A percentile compares a stretch with the other conserved stretches of the same genome.
phyloP scores from a whole-genome alignment of 306 rosid genomes.

The Hippophae gyantsensis region DNA sequence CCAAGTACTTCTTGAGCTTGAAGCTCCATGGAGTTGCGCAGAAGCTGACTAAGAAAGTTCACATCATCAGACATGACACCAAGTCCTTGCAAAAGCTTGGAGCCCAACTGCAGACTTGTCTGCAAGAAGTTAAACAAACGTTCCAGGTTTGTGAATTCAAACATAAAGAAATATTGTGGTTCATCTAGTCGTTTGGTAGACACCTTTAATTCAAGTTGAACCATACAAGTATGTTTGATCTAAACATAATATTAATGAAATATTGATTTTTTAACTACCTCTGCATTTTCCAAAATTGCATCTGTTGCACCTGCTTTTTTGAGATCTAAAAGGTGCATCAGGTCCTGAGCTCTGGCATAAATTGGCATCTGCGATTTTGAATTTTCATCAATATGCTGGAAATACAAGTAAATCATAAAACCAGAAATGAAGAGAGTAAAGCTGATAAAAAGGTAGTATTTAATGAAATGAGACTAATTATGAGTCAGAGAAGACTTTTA shows the following conservation, averaged over 20 bases:
- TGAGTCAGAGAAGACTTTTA: no score
- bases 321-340: constrained; percentile 75
- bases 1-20: constrained; percentile 69
- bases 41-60: constrained; percentile 66
- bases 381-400: constrained; percentile 12
- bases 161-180: no score
- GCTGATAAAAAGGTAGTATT: background rate
- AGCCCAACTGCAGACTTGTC: constrained; percentile 94
- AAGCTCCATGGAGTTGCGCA: constrained; percentile 81
- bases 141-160: constrained; percentile 2
- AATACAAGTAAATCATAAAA: constrained; percentile 12
- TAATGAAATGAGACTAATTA: no score
- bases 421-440: background rate
- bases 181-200: no score
- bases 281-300: constrained; percentile 83
- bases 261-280: constrained; percentile 34
- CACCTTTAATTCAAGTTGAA: background rate
- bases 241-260: constrained; percentile 7
- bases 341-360: constrained; percentile 85
- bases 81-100: constrained; percentile 88
- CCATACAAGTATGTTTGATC: background rate
- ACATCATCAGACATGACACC: constrained; percentile 98
- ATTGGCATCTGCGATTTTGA: constrained; percentile 64
- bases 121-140: constrained; percentile 35
- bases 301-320: constrained; percentile 92